Evolutionary conservation across 768 basidiomycete genomes (phyloP).

Genomic region (Mycena albidolilacea): DNA sequence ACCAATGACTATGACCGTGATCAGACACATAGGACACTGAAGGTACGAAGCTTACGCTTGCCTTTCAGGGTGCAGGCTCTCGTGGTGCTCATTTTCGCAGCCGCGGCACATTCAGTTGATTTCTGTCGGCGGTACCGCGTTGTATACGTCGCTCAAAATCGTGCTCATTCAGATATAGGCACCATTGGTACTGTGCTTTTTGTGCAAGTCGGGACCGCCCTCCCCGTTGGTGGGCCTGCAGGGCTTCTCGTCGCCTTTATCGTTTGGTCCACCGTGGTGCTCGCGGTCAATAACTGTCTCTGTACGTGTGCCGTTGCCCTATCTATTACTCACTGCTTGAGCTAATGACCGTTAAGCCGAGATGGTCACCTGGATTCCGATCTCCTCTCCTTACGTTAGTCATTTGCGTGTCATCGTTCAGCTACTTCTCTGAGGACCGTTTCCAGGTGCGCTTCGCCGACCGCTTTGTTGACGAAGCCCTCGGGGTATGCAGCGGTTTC

Average conservation of each 20-base stretch:
- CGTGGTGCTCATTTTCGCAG: constrained; percentile 43
- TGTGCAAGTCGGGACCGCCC: constrained; percentile 74
- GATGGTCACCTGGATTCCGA: constrained; percentile 86
- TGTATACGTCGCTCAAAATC: neutral
- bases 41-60: neutral
- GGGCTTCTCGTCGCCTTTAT: constrained; percentile 64
- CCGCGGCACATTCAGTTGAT: constrained; percentile 67
- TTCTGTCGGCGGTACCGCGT: constrained; percentile 48
- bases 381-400: constrained; percentile 73
- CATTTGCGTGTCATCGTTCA: neutral
- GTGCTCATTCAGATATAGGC: constrained; percentile 52
- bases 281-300: constrained; percentile 65
- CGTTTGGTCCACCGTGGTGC: constrained; percentile 63
- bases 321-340: constrained; percentile 42
- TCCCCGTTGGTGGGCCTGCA: constrained; percentile 70
- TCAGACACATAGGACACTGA: constrained; percentile 21
- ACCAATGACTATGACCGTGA: neutral
- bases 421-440: neutral
- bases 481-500: constrained; percentile 68
- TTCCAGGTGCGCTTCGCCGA: constrained; percentile 71
- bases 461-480: constrained; percentile 69
- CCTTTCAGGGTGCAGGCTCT: neutral
- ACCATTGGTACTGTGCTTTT: constrained; percentile 84
- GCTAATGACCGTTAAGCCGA: constrained; percentile 62
- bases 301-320: constrained; percentile 49